Evolutionary conservation across 2,329 filamentous ascomycete species (phyloP), one percentile per base, ranked within the genome.

Genomic region (Chaetomiaceae sp.): DNA sequence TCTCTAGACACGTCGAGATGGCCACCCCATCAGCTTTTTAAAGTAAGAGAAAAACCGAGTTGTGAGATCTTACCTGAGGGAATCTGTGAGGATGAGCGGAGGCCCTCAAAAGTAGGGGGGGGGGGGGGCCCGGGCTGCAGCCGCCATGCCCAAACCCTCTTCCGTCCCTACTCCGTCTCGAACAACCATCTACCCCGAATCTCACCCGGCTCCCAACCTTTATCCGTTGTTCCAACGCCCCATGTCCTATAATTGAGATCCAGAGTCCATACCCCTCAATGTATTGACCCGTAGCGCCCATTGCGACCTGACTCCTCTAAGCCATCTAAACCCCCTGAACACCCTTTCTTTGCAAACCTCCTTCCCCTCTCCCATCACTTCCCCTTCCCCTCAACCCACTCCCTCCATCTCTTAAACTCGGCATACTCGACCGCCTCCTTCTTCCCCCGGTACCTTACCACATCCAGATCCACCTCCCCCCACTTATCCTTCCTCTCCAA

Each of bases 361-460:
- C 44, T 42, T 29, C 5, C 37, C 37, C 25, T 4, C 16, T n/a
- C 20, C 38, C 25, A 11, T 40, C 30, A 46, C 37, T 49, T 46
- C 46, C 58, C 59, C 21, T 62, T 58, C 66, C 65, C 53, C 14
- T 76, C 73, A 18, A 84, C 80, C 87, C 89, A 94, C 14, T 85
- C 79, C 66, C 82, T 82, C 89, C 90, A 96, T 60, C 79, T 79
- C 75, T 81, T 85, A 78, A 85, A 97, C 63, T 92, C 87, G 1
- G 68, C 70, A 67, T 89, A 96, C 44, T 71, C 75, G 55, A 94
- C 68, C 51, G 75, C 84, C 50, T 85, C 80, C 74, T 89, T 91
- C 71, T 84, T 84, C 18, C 94, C 94, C 70, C 94, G 89, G 68
- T 97, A 99, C 61, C 89, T 80, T 51, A 91, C 84, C 2, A 94